A percentile compares a stretch with the other conserved stretches of the same genome.
phyloP scores from a whole-genome alignment of 106 monocot species.

The Dendrobium officinale region DNA sequence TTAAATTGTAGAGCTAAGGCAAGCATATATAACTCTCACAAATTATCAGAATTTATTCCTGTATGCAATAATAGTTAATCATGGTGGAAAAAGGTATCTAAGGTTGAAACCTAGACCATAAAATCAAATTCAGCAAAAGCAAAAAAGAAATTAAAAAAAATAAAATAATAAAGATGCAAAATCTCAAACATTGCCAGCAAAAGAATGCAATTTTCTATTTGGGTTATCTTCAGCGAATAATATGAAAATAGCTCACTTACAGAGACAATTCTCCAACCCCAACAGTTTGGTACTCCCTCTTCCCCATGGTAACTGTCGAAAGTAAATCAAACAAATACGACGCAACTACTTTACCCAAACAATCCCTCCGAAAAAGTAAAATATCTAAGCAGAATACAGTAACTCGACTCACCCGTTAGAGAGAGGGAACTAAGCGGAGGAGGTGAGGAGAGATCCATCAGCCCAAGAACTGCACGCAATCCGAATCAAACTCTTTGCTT shows the following conservation, averaged over 20 bases:
- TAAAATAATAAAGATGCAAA: no score
- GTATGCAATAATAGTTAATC: no score
- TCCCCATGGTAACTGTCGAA: slow-evolving; percentile 63
- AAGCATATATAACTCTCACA: no score
- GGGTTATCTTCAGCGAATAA: not conserved
- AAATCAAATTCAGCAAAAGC: not conserved
- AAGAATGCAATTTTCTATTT: not conserved
- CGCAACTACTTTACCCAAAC: not conserved
- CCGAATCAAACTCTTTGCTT: no score
- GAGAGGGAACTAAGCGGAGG: slow-evolving; percentile 9
- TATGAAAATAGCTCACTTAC: slow-evolving; percentile 26
- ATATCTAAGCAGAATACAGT: no score
- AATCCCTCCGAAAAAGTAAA: not conserved
- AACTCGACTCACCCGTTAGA: slow-evolving; percentile 40
- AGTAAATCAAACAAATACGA: slow-evolving; percentile 2
- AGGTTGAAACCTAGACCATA: not conserved
- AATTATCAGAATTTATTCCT: no score
- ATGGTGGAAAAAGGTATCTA: no score
- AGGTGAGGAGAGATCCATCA: slow-evolving; percentile 32
- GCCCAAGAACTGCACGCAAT: slow-evolving; percentile 33
- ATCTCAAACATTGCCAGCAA: not conserved
- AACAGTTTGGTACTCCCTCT: slow-evolving; percentile 35
- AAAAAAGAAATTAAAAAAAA: not conserved
- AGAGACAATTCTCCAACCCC: slow-evolving; percentile 51
- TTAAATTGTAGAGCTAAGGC: no score